Base-by-base conservation (phyloP, 129 eudicot species). In the Tagetes erecta region DNA sequence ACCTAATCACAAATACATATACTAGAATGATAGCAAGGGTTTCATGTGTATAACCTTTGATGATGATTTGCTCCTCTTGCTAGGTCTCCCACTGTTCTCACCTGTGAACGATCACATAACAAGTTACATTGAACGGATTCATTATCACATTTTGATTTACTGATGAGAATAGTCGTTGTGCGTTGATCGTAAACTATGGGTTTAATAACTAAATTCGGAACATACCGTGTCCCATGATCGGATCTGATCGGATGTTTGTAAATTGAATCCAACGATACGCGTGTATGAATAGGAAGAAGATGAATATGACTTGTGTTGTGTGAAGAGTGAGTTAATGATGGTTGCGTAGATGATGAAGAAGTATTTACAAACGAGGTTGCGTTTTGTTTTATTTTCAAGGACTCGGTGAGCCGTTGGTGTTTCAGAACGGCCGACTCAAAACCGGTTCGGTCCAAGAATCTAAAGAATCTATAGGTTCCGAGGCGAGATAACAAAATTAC, bases 41-140 rank as follows among this genome's bases (percentile, higher is more conserved):
- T 30, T 44, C 50, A 7, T 9, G 65, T 20, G 36, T 42, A 52
- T 35, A 76, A 90, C 97, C 97, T 91, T 91, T 77, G 87, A 27
- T 76, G 86, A 84, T 11, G 82, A 82, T 64, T 92, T 92, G 78
- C 73, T 77, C 80, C 86, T 88, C 82, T 91, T 91, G 83, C 84
- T 78, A 64, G 96, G 92, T 44, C 91, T 85, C 47, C 88, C 82
- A 70, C 84, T 76, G 84, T 86, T 84, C n/a, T 91, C 97, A 71
- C 95, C 97, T 91, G 84, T 79, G 71, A 76, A 41, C 46, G 27
- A 45, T 64, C 14, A 73, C n/a, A 41, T 52, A 52, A 36, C 45
- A 39, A 68, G 74, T 67, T 33, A 57, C 11, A 55, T 34, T 74
- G 13, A 14, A 51, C 37, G 10, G 71, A 49, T 74, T 49, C 49